Evolutionary conservation across 768 basidiomycete species (phyloP).

Genomic region (Podaxis carcinomalis): DNA sequence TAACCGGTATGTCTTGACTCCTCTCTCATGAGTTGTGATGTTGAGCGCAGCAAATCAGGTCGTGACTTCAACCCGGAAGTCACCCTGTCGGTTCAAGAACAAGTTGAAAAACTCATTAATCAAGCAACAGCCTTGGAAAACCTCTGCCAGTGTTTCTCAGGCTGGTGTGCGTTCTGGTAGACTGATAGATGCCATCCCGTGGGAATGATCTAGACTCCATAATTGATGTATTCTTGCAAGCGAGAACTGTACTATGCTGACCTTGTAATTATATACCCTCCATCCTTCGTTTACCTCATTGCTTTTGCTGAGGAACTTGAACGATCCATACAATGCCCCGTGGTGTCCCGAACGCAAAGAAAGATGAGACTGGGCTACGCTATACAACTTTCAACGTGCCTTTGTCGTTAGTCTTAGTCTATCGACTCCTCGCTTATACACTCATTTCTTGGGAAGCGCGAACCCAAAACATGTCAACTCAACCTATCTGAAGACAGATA

Average conservation of each 20-base stretch:
- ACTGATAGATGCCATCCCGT: not conserved
- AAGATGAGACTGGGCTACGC: conserved; percentile 77
- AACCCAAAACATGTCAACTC: conserved; percentile 81
- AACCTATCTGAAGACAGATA: conserved; percentile 73
- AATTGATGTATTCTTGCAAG: not conserved
- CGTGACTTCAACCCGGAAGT: conserved; percentile 90
- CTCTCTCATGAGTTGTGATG: not conserved
- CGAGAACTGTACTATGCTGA: conserved; percentile 3
- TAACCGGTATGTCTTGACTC: conserved; percentile 60
- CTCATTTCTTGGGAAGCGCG: conserved; percentile 34
- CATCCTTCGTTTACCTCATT: not conserved
- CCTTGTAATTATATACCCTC: conserved; percentile 12
- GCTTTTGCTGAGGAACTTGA: not conserved
- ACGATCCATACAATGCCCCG: conserved; percentile 54
- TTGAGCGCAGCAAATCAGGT: conserved; percentile 38
- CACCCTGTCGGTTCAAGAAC: conserved; percentile 66
- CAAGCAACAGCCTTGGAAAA: conserved; percentile 95
- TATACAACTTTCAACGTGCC: conserved; percentile 83
- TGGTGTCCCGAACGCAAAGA: conserved; percentile 75
- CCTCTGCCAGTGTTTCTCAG: conserved; percentile 94
- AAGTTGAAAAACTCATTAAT: conserved; percentile 90
- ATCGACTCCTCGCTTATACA: conserved; percentile 5
- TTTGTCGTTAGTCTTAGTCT: conserved; percentile 44
- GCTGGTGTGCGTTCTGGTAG: conserved; percentile 89
- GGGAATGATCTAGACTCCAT: conserved; percentile 6